Evolutionary conservation across 164 flowering plant genomes (phyloP).

Genomic region (Paratinospora sagittata): DNA sequence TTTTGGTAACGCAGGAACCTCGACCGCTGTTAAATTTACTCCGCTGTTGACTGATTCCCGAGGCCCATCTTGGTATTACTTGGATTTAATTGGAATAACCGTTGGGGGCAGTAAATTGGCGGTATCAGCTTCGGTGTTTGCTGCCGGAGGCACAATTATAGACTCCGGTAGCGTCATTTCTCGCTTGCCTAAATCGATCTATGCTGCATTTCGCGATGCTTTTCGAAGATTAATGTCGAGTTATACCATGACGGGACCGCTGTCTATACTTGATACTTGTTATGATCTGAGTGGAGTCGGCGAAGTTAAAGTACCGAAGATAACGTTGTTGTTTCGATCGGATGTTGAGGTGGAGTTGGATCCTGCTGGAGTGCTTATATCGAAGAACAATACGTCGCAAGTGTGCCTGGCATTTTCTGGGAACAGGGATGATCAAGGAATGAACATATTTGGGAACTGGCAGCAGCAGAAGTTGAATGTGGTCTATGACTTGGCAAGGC

Average conservation of each 20-base stretch:
- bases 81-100: no score
- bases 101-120: no score
- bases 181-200: no score
- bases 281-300: slow-evolving; percentile 33
- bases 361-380: slow-evolving; percentile 22
- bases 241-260: slow-evolving; percentile 15
- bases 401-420: slow-evolving; percentile 41
- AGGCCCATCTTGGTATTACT: no score
- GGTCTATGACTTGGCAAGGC: slow-evolving; percentile 35
- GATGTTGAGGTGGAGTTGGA: slow-evolving; percentile 21
- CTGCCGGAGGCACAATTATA: no score
- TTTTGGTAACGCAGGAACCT: no score
- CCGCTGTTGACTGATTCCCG: no score
- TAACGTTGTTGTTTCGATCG: slow-evolving; percentile 22
- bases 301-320: slow-evolving; percentile 17
- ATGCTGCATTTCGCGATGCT: no score
- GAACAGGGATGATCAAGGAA: slow-evolving; percentile 15
- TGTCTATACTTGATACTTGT: slow-evolving; percentile 60
- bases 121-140: no score
- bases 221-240: no score
- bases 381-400: slow-evolving; percentile 5
- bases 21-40: no score
- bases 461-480: slow-evolving; percentile 41
- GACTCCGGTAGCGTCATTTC: no score
- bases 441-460: slow-evolving; percentile 32